Percentiles rank a stretch among this genome's conserved stretches.
phyloP scores from a whole-genome alignment of 2,329 filamentous ascomycete species.

The Sporothrix brasiliensis region DNA sequence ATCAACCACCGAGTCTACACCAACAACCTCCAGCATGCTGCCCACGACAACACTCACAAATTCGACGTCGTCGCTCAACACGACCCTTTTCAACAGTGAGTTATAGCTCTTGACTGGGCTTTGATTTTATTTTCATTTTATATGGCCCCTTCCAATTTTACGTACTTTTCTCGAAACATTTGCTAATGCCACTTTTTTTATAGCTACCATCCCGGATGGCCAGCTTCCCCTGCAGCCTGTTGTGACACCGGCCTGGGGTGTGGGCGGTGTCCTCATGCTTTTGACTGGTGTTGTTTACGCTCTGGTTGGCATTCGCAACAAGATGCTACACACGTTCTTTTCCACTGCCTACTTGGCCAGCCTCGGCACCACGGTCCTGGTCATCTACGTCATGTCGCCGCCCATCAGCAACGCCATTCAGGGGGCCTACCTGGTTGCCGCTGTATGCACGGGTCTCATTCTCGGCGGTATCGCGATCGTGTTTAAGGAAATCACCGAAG shows the following conservation, averaged over 20 bases:
- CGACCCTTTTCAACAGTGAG: constrained; percentile 40
- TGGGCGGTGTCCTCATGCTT: constrained; percentile 77
- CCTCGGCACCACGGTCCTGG: constrained; percentile 76
- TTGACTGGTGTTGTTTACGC: constrained; percentile 70
- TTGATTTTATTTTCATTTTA: constrained; percentile 37
- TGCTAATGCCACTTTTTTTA: constrained; percentile 10
- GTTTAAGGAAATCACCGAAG: constrained; percentile 80
- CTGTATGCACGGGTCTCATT: constrained; percentile 69
- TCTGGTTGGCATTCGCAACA: constrained; percentile 80
- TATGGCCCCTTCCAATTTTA: not conserved
- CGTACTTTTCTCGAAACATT: not conserved
- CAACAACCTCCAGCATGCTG: constrained; percentile 2
- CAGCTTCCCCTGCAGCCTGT: constrained; percentile 71
- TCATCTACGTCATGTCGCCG: constrained; percentile 83
- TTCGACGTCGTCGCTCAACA: constrained; percentile 33
- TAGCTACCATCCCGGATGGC: constrained; percentile 53
- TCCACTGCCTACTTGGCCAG: constrained; percentile 74
- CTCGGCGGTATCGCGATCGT: constrained; percentile 74
- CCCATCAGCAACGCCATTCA: constrained; percentile 76
- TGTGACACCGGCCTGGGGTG: constrained; percentile 78
- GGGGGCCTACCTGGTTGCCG: constrained; percentile 83
- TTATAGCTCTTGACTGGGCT: constrained; percentile 32
- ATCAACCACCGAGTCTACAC: not conserved
- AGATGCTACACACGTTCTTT: constrained; percentile 77
- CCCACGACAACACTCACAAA: constrained; percentile 23